Percentiles rank a stretch among this genome's conserved stretches.
Evolutionary conservation across 352 stramenopile species (phyloP).

Genomic region (Pythium vanterpoolii): DNA sequence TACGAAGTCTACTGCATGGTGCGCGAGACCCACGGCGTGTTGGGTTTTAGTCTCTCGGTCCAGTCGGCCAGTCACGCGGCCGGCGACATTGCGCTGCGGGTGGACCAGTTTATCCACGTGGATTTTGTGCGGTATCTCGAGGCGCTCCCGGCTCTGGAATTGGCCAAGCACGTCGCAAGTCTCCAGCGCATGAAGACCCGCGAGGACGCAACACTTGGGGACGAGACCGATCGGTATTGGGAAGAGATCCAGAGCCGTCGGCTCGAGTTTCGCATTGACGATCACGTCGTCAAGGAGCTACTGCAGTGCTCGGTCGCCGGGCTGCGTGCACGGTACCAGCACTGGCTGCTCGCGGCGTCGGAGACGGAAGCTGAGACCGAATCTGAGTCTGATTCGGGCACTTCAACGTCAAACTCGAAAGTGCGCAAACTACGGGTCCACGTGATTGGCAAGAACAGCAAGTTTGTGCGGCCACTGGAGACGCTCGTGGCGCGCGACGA

Average conservation of each 20-base stretch:
- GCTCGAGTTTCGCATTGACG: constrained; percentile 60
- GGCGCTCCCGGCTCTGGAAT: constrained; percentile 23
- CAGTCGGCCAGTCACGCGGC: constrained; percentile 65
- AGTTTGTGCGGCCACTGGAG: constrained; percentile 54
- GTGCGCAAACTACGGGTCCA: constrained; percentile 68
- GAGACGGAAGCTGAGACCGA: background rate
- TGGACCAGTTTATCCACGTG: constrained; percentile 59
- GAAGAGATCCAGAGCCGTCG: constrained; percentile 64
- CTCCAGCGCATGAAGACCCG: constrained; percentile 42
- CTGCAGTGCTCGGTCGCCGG: constrained; percentile 36
- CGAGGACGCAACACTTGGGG: constrained; percentile 45
- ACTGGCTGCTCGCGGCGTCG: constrained; percentile 38
- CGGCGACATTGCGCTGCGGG: constrained; percentile 49
- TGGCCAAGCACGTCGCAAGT: constrained; percentile 47
- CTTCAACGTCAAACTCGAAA: background rate
- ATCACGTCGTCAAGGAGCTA: constrained; percentile 39
- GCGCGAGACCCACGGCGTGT: constrained; percentile 69
- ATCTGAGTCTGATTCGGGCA: too few relatives aligned
- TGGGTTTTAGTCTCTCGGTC: constrained; percentile 67
- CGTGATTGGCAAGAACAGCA: constrained; percentile 62
- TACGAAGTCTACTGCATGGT: constrained; percentile 80
- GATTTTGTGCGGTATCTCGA: constrained; percentile 37
- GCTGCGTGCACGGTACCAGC: constrained; percentile 41
- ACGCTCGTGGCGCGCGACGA: constrained; percentile 44
- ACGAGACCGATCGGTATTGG: constrained; percentile 70